Conservation (phyloP, 2,329 filamentous ascomycete genomes). For the Chrysoporthe cubensis region DNA sequence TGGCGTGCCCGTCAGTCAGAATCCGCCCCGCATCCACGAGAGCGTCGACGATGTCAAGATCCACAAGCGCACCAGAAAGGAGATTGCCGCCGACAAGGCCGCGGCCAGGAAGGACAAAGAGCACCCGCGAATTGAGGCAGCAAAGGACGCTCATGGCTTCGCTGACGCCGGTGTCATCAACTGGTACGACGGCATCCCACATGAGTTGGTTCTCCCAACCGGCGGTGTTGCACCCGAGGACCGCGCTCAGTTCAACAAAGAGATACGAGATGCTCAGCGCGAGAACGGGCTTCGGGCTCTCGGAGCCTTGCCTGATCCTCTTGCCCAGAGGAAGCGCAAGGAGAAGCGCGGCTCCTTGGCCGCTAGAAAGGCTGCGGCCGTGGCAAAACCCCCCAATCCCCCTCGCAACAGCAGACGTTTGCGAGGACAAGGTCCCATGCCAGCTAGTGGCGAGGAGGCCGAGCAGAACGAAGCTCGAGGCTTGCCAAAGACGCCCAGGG, state of each 20-base stretch:
- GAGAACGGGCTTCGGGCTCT: neutral
- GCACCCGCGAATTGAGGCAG: neutral
- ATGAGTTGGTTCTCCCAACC: neutral
- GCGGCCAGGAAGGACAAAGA: neutral
- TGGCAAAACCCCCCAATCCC: neutral
- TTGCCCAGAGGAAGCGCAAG: neutral
- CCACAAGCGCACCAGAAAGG: neutral
- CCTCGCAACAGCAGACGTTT: neutral
- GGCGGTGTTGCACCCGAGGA: conserved; percentile 3
- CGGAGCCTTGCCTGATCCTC: neutral
- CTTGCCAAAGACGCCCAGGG: neutral
- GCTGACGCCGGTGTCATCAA: neutral
- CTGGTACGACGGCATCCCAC: neutral
- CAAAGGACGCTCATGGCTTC: neutral
- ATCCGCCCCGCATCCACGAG: conserved; percentile 4
- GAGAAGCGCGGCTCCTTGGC: neutral
- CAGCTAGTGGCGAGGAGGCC: neutral
- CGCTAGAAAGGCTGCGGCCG: neutral
- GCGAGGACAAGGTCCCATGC: neutral
- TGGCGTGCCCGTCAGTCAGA: neutral
- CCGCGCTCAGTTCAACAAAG: conserved; percentile 7
- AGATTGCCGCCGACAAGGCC: neutral
- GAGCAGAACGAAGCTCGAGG: neutral
- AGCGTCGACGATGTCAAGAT: neutral
- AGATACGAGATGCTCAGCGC: neutral